Evolutionary conservation across 495 filamentous ascomycete genomes (phyloP).

Genomic region (Hypoxylon crocopeplum): DNA sequence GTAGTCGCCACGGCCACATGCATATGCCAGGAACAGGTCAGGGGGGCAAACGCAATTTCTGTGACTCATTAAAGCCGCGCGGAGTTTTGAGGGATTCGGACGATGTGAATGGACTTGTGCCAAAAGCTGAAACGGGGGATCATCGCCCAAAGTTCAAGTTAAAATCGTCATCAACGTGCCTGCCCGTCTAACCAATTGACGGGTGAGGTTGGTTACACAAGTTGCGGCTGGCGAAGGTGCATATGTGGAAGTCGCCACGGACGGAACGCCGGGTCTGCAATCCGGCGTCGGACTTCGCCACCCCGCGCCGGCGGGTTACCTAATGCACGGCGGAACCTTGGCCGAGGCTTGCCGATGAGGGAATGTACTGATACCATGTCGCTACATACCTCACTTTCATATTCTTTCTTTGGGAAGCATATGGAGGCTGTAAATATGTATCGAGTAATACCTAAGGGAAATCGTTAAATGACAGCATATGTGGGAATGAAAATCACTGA

Average conservation of each 20-base stretch:
- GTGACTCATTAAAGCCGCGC: constrained; percentile 17
- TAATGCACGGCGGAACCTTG: constrained; percentile 1
- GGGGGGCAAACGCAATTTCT: background rate
- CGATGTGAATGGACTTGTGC: background rate
- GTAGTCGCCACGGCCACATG: constrained; percentile 4
- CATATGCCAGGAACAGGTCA: background rate
- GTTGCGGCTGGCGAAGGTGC: background rate
- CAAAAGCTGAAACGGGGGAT: constrained; percentile 12
- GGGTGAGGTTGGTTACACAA: constrained; percentile 2
- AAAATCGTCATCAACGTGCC: background rate
- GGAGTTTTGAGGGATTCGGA: background rate
- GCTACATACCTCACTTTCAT: background rate
- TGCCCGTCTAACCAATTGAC: background rate
- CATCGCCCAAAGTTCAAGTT: constrained; percentile 3
- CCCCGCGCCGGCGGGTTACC: constrained; percentile 10
- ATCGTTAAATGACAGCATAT: background rate
- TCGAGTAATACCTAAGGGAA: too few species aligned
- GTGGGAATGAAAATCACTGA: background rate
- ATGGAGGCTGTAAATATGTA: too few species aligned
- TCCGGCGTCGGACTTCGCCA: constrained; percentile 28
- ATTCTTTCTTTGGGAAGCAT: too few species aligned
- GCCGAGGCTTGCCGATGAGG: constrained; percentile 13
- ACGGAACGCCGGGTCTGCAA: constrained; percentile 23
- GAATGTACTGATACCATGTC: background rate
- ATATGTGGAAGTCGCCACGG: constrained; percentile 10